phyloP scores from a whole-genome alignment of 768 basidiomycete genomes.

The Tylopilus rubrobrunneus region DNA sequence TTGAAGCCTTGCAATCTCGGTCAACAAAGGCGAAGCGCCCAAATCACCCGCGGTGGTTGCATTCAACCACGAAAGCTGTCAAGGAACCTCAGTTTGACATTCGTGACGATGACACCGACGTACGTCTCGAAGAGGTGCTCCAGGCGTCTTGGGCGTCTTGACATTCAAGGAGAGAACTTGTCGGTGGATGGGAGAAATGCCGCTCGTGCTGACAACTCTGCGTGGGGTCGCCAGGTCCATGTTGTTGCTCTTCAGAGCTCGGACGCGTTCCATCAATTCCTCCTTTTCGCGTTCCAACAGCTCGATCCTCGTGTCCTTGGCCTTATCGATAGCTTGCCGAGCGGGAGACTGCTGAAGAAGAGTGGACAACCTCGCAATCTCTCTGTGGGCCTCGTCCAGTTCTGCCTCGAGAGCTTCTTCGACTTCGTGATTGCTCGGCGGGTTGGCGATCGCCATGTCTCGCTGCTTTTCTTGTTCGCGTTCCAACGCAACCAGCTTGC shows the following conservation, averaged over 20 bases:
- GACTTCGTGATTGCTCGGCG: slow-evolving; percentile 46
- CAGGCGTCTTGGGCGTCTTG: slow-evolving; percentile 71
- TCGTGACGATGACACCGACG: slow-evolving; percentile 20
- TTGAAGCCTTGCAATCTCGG: slow-evolving; percentile 71
- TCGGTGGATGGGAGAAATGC: slow-evolving; percentile 75
- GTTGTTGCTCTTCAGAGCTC: slow-evolving; percentile 49
- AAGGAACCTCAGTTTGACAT: neutral
- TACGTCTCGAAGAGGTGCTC: slow-evolving; percentile 75
- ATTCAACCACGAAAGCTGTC: slow-evolving; percentile 72
- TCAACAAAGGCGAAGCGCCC: slow-evolving; percentile 57
- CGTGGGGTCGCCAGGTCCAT: slow-evolving; percentile 55
- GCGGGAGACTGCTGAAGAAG: slow-evolving; percentile 70
- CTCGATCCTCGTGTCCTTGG: slow-evolving; percentile 72
- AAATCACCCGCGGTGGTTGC: slow-evolving; percentile 50
- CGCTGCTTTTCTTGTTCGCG: slow-evolving; percentile 47
- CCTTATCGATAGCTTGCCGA: slow-evolving; percentile 72
- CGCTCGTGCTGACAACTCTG: slow-evolving; percentile 49
- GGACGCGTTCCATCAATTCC: slow-evolving; percentile 69
- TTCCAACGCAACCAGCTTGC: slow-evolving; percentile 51
- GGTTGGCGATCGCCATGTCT: slow-evolving; percentile 19
- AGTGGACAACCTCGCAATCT: slow-evolving; percentile 67
- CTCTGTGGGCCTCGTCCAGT: slow-evolving; percentile 70
- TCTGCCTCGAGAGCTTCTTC: slow-evolving; percentile 66
- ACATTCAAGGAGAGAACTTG: slow-evolving; percentile 67
- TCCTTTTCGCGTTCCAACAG: slow-evolving; percentile 74